Conservation (phyloP, 768 basidiomycete genomes). For the Psilocybe subaeruginosa region DNA sequence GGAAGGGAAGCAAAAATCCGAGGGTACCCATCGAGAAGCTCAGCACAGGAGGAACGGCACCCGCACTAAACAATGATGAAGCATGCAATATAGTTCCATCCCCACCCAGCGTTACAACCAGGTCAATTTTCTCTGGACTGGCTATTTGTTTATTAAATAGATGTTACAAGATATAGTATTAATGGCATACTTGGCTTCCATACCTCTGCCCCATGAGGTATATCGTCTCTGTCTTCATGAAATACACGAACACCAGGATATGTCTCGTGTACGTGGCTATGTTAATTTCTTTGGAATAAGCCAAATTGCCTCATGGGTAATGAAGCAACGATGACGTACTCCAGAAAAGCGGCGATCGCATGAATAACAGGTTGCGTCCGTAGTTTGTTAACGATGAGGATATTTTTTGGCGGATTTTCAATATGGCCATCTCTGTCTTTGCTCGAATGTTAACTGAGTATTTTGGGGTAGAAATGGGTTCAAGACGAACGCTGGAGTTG, state of each 20-base stretch:
- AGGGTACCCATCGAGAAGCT: slow-evolving; percentile 94
- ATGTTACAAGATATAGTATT: not conserved
- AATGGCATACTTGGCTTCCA: slow-evolving; percentile 62
- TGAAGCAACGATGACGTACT: slow-evolving; percentile 43
- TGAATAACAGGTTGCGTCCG: slow-evolving; percentile 77
- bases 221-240: slow-evolving; percentile 68
- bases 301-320: slow-evolving; percentile 6
- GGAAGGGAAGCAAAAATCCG: slow-evolving; percentile 92
- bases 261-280: slow-evolving; percentile 57
- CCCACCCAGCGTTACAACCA: slow-evolving; percentile 91
- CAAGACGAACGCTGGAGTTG: slow-evolving; percentile 33
- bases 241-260: slow-evolving; percentile 68
- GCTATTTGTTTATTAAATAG: slow-evolving; percentile 34
- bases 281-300: slow-evolving; percentile 1
- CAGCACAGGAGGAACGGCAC: slow-evolving; percentile 90
- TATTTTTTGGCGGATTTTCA: slow-evolving; percentile 54
- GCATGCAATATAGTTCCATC: slow-evolving; percentile 96
- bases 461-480: not conserved
- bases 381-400: slow-evolving; percentile 81
- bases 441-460: slow-evolving; percentile 28
- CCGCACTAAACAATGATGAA: slow-evolving; percentile 85
- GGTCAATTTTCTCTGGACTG: slow-evolving; percentile 68
- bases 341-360: slow-evolving; percentile 74
- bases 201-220: slow-evolving; percentile 62
- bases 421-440: slow-evolving; percentile 40